Percentiles rank a stretch among this genome's conserved stretches.
Evolutionary conservation across 2,329 filamentous ascomycete species (phyloP).

Genomic region (Ceratocystis papillata): DNA sequence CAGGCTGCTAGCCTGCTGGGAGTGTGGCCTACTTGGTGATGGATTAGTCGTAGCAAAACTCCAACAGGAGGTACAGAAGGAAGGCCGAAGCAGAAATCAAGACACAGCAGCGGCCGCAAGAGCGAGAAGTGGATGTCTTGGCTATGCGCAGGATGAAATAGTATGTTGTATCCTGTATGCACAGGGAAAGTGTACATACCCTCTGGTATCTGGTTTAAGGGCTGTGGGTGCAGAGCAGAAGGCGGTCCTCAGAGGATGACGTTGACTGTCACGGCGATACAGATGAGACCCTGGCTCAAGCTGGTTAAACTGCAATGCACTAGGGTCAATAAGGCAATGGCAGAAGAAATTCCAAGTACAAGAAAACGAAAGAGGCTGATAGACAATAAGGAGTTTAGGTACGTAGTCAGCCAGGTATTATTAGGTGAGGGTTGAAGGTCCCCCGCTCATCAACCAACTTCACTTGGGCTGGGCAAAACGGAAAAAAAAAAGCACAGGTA

Average conservation of each 20-base stretch:
- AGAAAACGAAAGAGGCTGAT: neutral
- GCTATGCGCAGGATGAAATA: too few relatives aligned
- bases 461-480: neutral
- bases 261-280: neutral
- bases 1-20: too few relatives aligned
- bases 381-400: neutral
- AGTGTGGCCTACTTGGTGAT: too few relatives aligned
- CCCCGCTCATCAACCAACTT: neutral
- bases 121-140: neutral
- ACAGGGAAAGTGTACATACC: too few relatives aligned
- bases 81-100: neutral
- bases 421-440: neutral
- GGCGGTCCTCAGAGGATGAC: neutral
- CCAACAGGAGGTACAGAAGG: neutral
- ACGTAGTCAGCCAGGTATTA: too few relatives aligned
- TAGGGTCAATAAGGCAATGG: neutral
- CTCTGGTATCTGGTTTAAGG: too few relatives aligned
- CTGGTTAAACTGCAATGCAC: neutral
- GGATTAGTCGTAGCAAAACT: too few relatives aligned
- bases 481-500: constrained; percentile 1
- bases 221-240: neutral
- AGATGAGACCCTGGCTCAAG: neutral
- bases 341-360: neutral
- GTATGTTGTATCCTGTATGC: too few relatives aligned
- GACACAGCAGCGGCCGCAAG: neutral